Evolutionary conservation across 345 rosid species (phyloP).

Genomic region (Corchorus capsularis): DNA sequence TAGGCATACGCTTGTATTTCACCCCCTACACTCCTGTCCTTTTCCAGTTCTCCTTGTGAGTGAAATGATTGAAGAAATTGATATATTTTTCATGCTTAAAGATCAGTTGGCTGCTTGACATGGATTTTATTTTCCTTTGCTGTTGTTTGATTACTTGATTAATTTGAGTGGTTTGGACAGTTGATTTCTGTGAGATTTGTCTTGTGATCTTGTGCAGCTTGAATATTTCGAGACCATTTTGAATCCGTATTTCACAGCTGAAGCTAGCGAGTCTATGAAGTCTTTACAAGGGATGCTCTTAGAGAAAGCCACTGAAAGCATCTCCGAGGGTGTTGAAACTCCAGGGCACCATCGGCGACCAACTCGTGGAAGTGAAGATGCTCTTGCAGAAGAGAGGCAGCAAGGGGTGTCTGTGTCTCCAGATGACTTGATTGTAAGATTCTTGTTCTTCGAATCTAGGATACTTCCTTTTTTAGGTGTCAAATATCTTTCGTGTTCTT

Average conservation of each 20-base stretch:
- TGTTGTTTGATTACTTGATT: background rate
- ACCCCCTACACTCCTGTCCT: background rate
- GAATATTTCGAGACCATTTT: slow-evolving; percentile 91
- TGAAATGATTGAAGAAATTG: background rate
- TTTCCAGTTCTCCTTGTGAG: background rate
- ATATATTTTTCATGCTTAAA: background rate
- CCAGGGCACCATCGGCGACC: slow-evolving; percentile 76
- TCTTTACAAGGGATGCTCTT: slow-evolving; percentile 80
- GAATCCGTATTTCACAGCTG: slow-evolving; percentile 74
- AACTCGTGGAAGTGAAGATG: slow-evolving; percentile 96
- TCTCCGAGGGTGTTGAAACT: slow-evolving; percentile 60
- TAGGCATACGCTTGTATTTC: background rate
- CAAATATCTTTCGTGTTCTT: too few species aligned
- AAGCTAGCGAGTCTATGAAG: slow-evolving; percentile 78
- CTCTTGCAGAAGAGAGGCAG: slow-evolving; percentile 77
- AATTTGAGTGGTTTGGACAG: slow-evolving; percentile 10
- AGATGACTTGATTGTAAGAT: slow-evolving; percentile 87
- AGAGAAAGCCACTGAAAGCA: slow-evolving; percentile 86
- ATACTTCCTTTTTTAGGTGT: background rate
- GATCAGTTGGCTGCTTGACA: slow-evolving; percentile 5
- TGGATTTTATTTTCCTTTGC: background rate
- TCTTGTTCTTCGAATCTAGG: background rate
- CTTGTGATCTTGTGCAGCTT: slow-evolving; percentile 68
- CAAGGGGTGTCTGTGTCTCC: slow-evolving; percentile 78
- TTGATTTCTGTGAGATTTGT: slow-evolving; percentile 20